Conservation (phyloP, 768 basidiomycete genomes). For the Daedalea quercina region DNA sequence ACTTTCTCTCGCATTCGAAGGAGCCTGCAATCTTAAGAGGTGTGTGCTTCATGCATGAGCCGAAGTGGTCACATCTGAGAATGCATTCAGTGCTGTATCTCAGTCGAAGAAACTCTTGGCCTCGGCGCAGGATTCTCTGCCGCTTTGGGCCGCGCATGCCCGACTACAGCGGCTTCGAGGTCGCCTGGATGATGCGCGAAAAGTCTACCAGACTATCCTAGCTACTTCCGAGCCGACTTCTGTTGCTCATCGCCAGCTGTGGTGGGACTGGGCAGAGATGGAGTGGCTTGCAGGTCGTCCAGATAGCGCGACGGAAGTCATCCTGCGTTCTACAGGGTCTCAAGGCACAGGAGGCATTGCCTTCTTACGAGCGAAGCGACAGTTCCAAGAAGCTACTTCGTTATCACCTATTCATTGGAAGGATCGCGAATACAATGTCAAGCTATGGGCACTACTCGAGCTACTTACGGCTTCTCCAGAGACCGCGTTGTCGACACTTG, state of each 20-base stretch:
- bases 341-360: conserved; percentile 46
- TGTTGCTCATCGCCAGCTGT: conserved; percentile 23
- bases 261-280: conserved; percentile 84
- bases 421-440: conserved; percentile 59
- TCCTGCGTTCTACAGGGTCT: conserved; percentile 47
- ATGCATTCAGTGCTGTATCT: conserved; percentile 50
- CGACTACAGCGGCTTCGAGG: conserved; percentile 64
- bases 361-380: conserved; percentile 57
- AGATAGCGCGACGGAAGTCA: conserved; percentile 44
- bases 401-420: conserved; percentile 35
- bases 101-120: conserved; percentile 62
- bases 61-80: not conserved
- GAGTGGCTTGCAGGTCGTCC: conserved; percentile 61
- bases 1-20: conserved; percentile 62
- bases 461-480: conserved; percentile 42
- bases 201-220: conserved; percentile 68
- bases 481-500: conserved; percentile 33
- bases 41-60: conserved; percentile 12
- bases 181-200: conserved; percentile 61
- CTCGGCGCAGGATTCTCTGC: conserved; percentile 44
- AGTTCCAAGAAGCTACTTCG: conserved; percentile 41
- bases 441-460: conserved; percentile 59
- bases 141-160: conserved; percentile 73
- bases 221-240: conserved; percentile 23
- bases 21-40: conserved; percentile 52